Evolutionary conservation across 805 yeast species (phyloP).

Genomic region (Jamesozyma hellenica): DNA sequence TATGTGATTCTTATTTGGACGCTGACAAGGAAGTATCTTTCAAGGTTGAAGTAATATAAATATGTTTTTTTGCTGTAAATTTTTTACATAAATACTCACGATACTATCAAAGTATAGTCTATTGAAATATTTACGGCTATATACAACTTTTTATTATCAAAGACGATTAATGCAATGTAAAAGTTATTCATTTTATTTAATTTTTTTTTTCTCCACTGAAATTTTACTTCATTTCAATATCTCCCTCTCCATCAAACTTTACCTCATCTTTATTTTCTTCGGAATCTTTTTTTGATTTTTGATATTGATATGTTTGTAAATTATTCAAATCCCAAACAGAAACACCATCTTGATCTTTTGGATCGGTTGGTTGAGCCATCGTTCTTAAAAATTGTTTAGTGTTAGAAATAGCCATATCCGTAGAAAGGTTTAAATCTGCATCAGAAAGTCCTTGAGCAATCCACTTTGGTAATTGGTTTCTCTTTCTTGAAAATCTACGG

Average conservation of each 20-base stretch:
- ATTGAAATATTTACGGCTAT: too few species aligned
- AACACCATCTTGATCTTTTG: conserved; percentile 85
- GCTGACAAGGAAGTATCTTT: conserved; percentile 75
- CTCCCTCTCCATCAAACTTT: conserved; percentile 17
- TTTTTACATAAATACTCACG: too few species aligned
- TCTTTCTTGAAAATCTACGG: conserved; percentile 78
- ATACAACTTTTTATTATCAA: background rate
- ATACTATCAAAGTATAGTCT: too few species aligned
- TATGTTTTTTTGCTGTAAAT: too few species aligned
- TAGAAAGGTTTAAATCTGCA: conserved; percentile 83
- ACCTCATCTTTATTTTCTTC: background rate
- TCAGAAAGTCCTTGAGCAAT: conserved; percentile 86
- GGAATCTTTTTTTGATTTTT: conserved; percentile 1
- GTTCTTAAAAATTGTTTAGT: conserved; percentile 87
- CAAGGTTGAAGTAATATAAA: conserved; percentile 35
- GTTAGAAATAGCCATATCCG: conserved; percentile 94
- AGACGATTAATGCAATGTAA: conserved; percentile 1
- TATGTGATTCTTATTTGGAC: conserved; percentile 87
- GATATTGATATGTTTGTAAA: conserved; percentile 43
- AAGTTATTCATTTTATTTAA: too few species aligned
- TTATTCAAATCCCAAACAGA: conserved; percentile 85
- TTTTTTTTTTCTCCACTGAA: too few species aligned
- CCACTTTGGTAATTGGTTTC: conserved; percentile 91
- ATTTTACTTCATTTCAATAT: conserved; percentile 10
- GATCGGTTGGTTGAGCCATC: conserved; percentile 87